These are phyloP conservation scores for Starmerella geochares DNA, from an alignment of 805 yeast genomes.

Conservation along the genomic window DNA sequence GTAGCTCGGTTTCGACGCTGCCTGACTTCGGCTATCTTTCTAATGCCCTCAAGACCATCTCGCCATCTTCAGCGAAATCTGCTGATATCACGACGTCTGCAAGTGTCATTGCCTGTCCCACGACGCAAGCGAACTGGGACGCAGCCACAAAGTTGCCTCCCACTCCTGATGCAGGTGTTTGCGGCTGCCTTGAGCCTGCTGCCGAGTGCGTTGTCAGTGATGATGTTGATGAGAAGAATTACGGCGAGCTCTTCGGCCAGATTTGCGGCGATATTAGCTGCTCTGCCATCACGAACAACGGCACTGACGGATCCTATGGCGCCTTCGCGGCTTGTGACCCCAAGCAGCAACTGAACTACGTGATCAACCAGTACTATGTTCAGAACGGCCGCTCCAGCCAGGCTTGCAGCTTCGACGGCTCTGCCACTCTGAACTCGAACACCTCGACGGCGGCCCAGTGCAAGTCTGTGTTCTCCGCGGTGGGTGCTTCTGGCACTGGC, in stretches of 20 bases:
- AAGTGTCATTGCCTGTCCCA: slow-evolving; percentile 39
- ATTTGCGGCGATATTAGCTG: slow-evolving; percentile 55
- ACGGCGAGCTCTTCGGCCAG: slow-evolving; percentile 47
- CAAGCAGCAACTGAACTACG: slow-evolving; percentile 56
- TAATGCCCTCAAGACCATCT: slow-evolving; percentile 42
- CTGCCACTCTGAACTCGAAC: slow-evolving; percentile 45
- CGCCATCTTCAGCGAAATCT: slow-evolving; percentile 41
- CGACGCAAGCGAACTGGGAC: slow-evolving; percentile 46
- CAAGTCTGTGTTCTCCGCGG: slow-evolving; percentile 43
- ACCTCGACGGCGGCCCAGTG: slow-evolving; percentile 42
- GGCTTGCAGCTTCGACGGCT: slow-evolving; percentile 65
- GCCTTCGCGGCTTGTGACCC: slow-evolving; percentile 62
- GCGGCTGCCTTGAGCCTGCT: slow-evolving; percentile 50
- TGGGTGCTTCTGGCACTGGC: slow-evolving; percentile 65
- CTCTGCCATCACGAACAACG: slow-evolving; percentile 51
- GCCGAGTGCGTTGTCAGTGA: slow-evolving; percentile 50
- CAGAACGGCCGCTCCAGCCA: slow-evolving; percentile 36
- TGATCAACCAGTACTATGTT: slow-evolving; percentile 54
- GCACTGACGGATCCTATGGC: slow-evolving; percentile 58
- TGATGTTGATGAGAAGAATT: slow-evolving; percentile 44
- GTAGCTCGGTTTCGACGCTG: slow-evolving; percentile 45
- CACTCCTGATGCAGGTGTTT: slow-evolving; percentile 56
- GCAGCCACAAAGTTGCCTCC: slow-evolving; percentile 66
- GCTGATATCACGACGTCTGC: slow-evolving; percentile 34
- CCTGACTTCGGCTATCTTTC: slow-evolving; percentile 50